Evolutionary conservation across 257 asterid species (phyloP).

Genomic region (Galeopsis tetrahit): DNA sequence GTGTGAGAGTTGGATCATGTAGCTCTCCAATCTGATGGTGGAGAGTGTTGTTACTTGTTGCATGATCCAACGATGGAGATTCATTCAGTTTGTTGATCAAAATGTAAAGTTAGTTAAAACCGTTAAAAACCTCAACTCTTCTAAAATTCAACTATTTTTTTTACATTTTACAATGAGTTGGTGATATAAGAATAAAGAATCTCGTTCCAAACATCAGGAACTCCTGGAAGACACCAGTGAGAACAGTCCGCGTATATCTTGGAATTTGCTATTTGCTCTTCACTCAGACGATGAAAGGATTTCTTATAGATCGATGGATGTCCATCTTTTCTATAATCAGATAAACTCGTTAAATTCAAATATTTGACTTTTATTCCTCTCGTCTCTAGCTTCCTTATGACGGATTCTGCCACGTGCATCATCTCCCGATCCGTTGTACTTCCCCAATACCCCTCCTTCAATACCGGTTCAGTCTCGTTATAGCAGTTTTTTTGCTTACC

Average conservation of each 20-base stretch:
- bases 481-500: background rate
- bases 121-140: background rate
- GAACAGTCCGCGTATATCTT: background rate
- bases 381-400: background rate
- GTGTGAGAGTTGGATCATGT: too few relatives aligned
- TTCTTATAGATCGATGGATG: slow-evolving; percentile 8
- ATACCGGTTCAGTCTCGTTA: slow-evolving; percentile 13
- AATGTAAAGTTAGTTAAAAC: too few relatives aligned
- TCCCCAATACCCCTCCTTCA: slow-evolving; percentile 10
- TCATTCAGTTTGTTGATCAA: too few relatives aligned
- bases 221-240: slow-evolving; percentile 28
- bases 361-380: slow-evolving; percentile 11
- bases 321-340: slow-evolving; percentile 16
- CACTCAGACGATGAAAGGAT: background rate
- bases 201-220: slow-evolving; percentile 22
- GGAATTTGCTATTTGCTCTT: background rate
- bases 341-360: slow-evolving; percentile 11
- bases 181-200: slow-evolving; percentile 5
- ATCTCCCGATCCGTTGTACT: background rate
- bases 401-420: slow-evolving; percentile 2
- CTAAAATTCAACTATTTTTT: background rate
- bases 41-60: too few relatives aligned
- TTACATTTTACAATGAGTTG: background rate
- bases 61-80: too few relatives aligned
- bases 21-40: too few relatives aligned